Base-by-base conservation (phyloP, 257 asterid species). In the Asclepias syriaca region DNA sequence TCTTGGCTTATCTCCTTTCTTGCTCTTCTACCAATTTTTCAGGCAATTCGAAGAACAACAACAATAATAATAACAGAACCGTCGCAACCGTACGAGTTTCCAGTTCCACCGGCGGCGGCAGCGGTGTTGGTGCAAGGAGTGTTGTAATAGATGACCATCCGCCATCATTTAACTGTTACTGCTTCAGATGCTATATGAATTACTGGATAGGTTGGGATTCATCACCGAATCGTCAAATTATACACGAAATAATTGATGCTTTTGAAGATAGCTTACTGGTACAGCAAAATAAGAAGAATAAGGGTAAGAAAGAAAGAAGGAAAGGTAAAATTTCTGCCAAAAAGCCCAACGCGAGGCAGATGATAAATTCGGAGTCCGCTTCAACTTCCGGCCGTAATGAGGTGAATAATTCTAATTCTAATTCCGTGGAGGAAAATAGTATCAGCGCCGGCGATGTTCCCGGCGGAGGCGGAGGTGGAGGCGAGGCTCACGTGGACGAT, bases 161-260 rank as follows among this genome's bases (percentile, higher is more conserved):
- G 0, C 27, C 66, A 11, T 76, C 71, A 12, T 71, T 78, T 71
- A 57, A 19, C 72, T 81, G 88, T 24, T 74, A 76, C 72, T 84
- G 88, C 37, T 84, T 84, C 7, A 55, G 77, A 51, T 81, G 88
- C 34, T 84, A 81, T 32, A 71, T 74, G 84, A 84, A 81, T 66
- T 84, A 72, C 32, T 84, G 85, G 86, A 68, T 75, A 55, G 79
- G 66, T 64, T 84, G 88, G 88, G 84, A 84, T 27, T 72, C 88
- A 0, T 84, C 88, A 6, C 86, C 88, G 0, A 84, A 84, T 61
- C 81, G 80, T 39, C 86, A 84, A 53, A 76, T 77, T 12, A 84
- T 84, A 6, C 88, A 84, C 34, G 86, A 84, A 69, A 77, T 81
- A 2, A 79, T 81, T 1, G 88, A 84, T 45, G 84, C 82, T 59